phyloP scores from a whole-genome alignment of 331 rosid species.

The Malus hybrid region DNA sequence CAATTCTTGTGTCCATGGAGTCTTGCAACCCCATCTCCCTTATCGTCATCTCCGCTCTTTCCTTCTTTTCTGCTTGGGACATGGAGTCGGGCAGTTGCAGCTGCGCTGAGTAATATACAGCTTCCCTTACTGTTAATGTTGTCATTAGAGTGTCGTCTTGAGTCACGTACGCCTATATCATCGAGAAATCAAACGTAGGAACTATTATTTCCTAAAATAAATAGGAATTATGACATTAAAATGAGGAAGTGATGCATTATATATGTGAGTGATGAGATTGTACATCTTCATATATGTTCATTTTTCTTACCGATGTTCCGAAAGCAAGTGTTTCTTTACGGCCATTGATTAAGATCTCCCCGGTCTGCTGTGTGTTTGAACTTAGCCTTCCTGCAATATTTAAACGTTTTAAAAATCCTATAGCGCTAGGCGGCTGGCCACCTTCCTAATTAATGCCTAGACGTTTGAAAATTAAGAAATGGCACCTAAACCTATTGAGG shows the following conservation, averaged over 20 bases:
- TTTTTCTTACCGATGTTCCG: slow-evolving; percentile 30
- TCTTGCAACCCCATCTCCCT: not conserved
- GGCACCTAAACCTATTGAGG: fast-evolving
- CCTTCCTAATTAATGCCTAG: fast-evolving
- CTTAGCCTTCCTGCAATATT: slow-evolving; percentile 16
- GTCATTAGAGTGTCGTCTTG: not conserved
- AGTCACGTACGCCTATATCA: not conserved
- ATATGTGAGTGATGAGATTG: not conserved
- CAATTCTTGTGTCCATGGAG: not conserved
- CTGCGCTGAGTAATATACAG: not conserved
- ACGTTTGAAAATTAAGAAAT: no score
- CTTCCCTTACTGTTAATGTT: not conserved
- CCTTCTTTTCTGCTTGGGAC: not conserved
- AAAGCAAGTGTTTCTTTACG: slow-evolving; percentile 27
- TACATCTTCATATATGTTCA: no score
- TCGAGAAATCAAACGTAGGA: not conserved
- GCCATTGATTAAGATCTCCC: slow-evolving; percentile 22
- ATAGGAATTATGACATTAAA: no score
- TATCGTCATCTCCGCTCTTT: not conserved
- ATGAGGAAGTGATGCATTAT: not conserved
- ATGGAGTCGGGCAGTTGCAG: not conserved
- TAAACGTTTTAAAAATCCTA: not conserved
- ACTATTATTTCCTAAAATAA: not conserved
- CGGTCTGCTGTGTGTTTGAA: slow-evolving; percentile 7
- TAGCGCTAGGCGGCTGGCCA: no score